These are phyloP conservation scores for Guyanaporus albipodus DNA, from an alignment of 768 basidiomycete species.

Conservation along the genomic window DNA sequence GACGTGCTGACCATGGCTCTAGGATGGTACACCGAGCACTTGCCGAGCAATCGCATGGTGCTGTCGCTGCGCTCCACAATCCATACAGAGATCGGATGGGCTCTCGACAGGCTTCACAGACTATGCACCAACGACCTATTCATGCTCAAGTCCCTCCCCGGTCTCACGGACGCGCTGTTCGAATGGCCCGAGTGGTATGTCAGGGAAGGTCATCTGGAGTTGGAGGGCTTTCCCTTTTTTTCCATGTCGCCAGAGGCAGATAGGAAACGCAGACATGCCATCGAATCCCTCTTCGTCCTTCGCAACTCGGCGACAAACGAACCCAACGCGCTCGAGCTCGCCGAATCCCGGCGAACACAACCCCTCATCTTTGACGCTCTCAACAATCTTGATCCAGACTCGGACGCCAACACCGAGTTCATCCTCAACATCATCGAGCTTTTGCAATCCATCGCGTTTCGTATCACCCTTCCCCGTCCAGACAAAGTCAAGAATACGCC, in stretches of 20 bases:
- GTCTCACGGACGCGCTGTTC: conserved; percentile 78
- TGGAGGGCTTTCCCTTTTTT: conserved; percentile 48
- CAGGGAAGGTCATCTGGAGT: conserved; percentile 50
- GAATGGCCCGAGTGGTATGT: conserved; percentile 89
- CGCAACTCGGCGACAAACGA: conserved; percentile 80
- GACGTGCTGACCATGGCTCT: conserved; percentile 8
- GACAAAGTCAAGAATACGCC: conserved; percentile 43
- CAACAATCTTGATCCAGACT: conserved; percentile 51
- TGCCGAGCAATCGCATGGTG: conserved; percentile 83
- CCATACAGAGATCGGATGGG: conserved; percentile 80
- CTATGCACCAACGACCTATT: conserved; percentile 80
- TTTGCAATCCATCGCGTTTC: conserved; percentile 55
- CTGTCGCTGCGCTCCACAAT: conserved; percentile 85
- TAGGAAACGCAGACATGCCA: conserved; percentile 66
- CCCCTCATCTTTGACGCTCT: conserved; percentile 65
- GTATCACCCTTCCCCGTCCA: conserved; percentile 38
- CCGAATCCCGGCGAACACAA: conserved; percentile 55
- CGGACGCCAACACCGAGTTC: conserved; percentile 71
- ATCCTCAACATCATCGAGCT: conserved; percentile 69
- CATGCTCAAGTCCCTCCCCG: conserved; percentile 65
- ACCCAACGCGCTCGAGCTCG: conserved; percentile 59
- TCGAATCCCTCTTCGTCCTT: conserved; percentile 80
- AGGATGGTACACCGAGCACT: conserved; percentile 87
- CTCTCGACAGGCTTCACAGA: conserved; percentile 79
- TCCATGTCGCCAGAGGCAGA: conserved; percentile 48